Evolutionary conservation across 768 basidiomycete species (phyloP).

Genomic region (Porpolomopsis calyptriformis): DNA sequence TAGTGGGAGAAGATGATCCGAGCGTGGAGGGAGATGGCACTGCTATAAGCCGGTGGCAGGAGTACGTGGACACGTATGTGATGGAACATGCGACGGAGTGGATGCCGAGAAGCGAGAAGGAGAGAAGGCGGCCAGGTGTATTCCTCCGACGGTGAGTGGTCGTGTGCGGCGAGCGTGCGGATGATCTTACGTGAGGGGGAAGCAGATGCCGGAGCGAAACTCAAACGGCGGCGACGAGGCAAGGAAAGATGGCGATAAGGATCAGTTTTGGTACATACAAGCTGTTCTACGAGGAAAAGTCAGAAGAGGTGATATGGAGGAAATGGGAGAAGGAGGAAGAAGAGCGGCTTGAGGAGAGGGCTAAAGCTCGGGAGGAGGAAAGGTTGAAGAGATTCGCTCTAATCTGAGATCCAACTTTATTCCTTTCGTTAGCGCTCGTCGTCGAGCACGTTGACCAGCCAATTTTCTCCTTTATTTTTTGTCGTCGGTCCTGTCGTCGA

Average conservation of each 20-base stretch:
- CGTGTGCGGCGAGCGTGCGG: slow-evolving; percentile 1
- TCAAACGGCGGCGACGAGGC: slow-evolving; percentile 37
- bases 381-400: slow-evolving; percentile 32
- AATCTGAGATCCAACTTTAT: no score
- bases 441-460: no score
- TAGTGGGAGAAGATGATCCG: slow-evolving; percentile 53
- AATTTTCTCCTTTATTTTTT: no score
- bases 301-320: slow-evolving; percentile 48
- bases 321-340: slow-evolving; percentile 24
- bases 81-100: slow-evolving; percentile 65
- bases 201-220: neutral
- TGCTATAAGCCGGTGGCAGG: slow-evolving; percentile 51
- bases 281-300: slow-evolving; percentile 53
- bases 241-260: slow-evolving; percentile 37
- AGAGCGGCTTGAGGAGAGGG: slow-evolving; percentile 26
- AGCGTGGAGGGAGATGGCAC: slow-evolving; percentile 49
- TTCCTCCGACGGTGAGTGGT: slow-evolving; percentile 47
- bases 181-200: neutral
- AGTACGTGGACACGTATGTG: slow-evolving; percentile 66
- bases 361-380: slow-evolving; percentile 43
- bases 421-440: slow-evolving; percentile 6
- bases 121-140: slow-evolving; percentile 25
- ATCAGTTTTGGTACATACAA: slow-evolving; percentile 55
- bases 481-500: no score
- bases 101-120: slow-evolving; percentile 33